Evolutionary conservation across 257 asterid genomes (phyloP).

Genomic region (Solanum chilense): DNA sequence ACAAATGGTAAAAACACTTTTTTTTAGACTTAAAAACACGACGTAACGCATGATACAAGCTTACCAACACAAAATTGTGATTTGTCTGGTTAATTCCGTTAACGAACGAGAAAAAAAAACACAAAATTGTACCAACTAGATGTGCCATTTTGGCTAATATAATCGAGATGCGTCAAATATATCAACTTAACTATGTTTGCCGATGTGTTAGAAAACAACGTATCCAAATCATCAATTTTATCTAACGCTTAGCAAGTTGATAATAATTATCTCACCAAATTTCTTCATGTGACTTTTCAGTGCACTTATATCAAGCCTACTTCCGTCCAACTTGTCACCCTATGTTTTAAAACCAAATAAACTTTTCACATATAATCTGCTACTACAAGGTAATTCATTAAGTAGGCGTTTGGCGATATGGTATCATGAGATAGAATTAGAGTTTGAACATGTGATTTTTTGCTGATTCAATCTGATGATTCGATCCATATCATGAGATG

Average conservation of each 20-base stretch:
- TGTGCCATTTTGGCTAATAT: slow-evolving; percentile 57
- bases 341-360: slow-evolving; percentile 66
- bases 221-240: slow-evolving; percentile 68
- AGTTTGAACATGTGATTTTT: too few species aligned
- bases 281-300: slow-evolving; percentile 54
- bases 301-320: slow-evolving; percentile 61
- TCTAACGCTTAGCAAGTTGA: slow-evolving; percentile 62
- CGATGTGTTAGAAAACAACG: slow-evolving; percentile 66
- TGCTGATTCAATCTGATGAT: too few species aligned
- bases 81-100: too few species aligned
- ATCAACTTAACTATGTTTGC: slow-evolving; percentile 74
- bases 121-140: slow-evolving; percentile 82
- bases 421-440: too few species aligned
- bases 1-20: slow-evolving; percentile 2
- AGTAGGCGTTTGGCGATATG: too few species aligned
- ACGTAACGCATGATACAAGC: slow-evolving; percentile 66
- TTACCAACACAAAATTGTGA: slow-evolving; percentile 67
- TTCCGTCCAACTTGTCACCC: slow-evolving; percentile 56
- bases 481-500: too few species aligned
- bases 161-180: slow-evolving; percentile 68
- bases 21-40: slow-evolving; percentile 72
- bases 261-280: slow-evolving; percentile 32
- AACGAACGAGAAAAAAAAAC: too few species aligned
- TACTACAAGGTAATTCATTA: not conserved
- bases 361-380: slow-evolving; percentile 58